phyloP scores from a whole-genome alignment of 2,329 filamentous ascomycete species.

The Alternaria atra region DNA sequence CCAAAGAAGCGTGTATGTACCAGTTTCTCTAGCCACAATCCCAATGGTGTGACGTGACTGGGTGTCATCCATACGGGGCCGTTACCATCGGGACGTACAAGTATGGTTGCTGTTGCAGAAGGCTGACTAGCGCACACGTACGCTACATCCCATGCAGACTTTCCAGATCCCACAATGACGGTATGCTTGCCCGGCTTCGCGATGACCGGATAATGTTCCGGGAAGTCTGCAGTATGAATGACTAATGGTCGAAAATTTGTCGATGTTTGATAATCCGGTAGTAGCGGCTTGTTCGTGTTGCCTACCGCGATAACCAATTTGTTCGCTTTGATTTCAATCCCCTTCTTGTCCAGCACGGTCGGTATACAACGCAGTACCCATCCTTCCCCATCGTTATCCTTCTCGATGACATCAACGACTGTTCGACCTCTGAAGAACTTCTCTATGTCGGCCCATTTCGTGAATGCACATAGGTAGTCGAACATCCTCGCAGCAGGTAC shows the following conservation, averaged over 20 bases:
- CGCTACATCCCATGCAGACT: conserved; percentile 70
- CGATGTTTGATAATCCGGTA: conserved; percentile 62
- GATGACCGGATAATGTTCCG: conserved; percentile 47
- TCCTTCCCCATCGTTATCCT: conserved; percentile 42
- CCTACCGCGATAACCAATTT: conserved; percentile 71
- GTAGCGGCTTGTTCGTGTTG: conserved; percentile 65
- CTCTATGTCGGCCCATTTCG: conserved; percentile 58
- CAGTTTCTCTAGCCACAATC: conserved; percentile 73
- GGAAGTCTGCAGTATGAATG: conserved; percentile 67
- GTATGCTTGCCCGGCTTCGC: conserved; percentile 47
- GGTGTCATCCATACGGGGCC: conserved; percentile 69
- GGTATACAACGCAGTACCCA: conserved; percentile 32
- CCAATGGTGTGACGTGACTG: conserved; percentile 71
- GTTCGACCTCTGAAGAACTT: conserved; percentile 61
- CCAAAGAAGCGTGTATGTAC: conserved; percentile 72
- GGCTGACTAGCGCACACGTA: conserved; percentile 62
- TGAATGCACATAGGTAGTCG: conserved; percentile 59
- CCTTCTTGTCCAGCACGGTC: conserved; percentile 29
- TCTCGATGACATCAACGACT: conserved; percentile 60
- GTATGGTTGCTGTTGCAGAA: conserved; percentile 62
- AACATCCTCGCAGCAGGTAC: conserved; percentile 67
- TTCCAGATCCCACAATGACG: conserved; percentile 68
- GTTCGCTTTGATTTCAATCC: conserved; percentile 41
- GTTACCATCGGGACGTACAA: conserved; percentile 67
- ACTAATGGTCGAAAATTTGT: conserved; percentile 62